These are phyloP conservation scores for Saccharomycopsis sp. DNA, from an alignment of 805 yeast genomes.

Conservation along the genomic window DNA sequence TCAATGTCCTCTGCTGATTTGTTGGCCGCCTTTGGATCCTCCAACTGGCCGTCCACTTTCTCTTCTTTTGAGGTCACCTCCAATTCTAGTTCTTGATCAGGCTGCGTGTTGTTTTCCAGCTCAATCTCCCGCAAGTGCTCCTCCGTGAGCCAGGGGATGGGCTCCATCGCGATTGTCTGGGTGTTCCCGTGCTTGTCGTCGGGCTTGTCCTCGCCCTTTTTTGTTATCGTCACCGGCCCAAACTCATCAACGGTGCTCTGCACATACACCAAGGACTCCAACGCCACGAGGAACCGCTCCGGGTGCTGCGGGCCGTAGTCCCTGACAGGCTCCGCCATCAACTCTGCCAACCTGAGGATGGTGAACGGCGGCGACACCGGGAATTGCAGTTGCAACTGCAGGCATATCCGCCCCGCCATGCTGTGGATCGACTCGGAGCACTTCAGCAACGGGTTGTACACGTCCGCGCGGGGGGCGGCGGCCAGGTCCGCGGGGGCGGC, in stretches of 20 bases:
- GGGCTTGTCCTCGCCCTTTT: background rate
- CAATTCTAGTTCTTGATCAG: background rate
- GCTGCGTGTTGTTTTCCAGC: background rate
- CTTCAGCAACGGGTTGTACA: conserved; percentile 1
- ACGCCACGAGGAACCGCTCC: conserved; percentile 28
- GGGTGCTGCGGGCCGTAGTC: conserved; percentile 23
- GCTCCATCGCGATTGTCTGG: conserved; percentile 17
- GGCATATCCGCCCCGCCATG: conserved; percentile 1
- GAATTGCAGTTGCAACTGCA: conserved; percentile 21
- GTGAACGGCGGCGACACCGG: conserved; percentile 31
- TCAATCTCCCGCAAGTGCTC: conserved; percentile 13
- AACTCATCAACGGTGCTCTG: conserved; percentile 27
- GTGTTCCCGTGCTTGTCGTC: background rate
- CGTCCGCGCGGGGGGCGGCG: conserved; percentile 7
- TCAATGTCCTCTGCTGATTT: conserved; percentile 2
- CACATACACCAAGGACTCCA: conserved; percentile 27
- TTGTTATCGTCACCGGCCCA: background rate
- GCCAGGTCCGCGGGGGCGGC: background rate
- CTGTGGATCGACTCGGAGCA: conserved; percentile 20
- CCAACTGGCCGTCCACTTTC: background rate
- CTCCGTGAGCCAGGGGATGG: conserved; percentile 17
- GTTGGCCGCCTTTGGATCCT: background rate
- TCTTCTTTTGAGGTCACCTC: background rate
- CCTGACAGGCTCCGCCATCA: conserved; percentile 26
- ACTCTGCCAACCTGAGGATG: conserved; percentile 29